Evolutionary conservation across 163 green algal genomes (phyloP), one percentile per base, ranked within the genome.

Genomic region (Scenedesmus sp.): DNA sequence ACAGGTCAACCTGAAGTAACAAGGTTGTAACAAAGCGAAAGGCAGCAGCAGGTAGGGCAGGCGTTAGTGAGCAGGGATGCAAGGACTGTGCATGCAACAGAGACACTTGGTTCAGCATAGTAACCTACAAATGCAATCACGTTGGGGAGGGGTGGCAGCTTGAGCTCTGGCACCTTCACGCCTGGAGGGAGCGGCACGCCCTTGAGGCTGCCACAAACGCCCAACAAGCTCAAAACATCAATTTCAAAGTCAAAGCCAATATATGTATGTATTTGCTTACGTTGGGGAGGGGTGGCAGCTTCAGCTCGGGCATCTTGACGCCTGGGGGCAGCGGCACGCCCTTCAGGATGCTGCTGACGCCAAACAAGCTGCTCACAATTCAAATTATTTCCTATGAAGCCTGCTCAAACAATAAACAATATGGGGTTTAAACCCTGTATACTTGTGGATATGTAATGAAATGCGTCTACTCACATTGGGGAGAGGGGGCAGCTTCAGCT

Each of bases 241-340:
- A 46, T 46, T 46, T 46, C 34, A 46, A 46, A 46, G 34, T 46
- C 34, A 46, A 46, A 46, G 34, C 34, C 34, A 46, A 46, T 46
- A 1, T 1, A 46, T 46, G 34, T 46, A 46, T 46, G 34, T 46
- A 46, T 46, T 2, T 2, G 54, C 57, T 73, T 26, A 88, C 83
- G 23, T 74, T 88, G 57, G 59, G 83, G 18, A 90, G 70, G 59
- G 87, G 73, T 70, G 87, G 87, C 55, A 91, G 70, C 73, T 74
- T 91, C n/a, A 91, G 73, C 9, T 85, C 56, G 2, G 87, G 87
- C 55, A 91, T 59, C 87, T 91, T 91, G 26, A 91, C 87, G 66
- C 87, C 87, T 16, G 87, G 87, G 15, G 87, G 87, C 70, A 91
- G 73, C 13, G 87, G 87, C 34, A 91, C 54, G 56, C 81, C 87